Conservation (phyloP, 768 basidiomycete genomes). For the Suillus subaureus region DNA sequence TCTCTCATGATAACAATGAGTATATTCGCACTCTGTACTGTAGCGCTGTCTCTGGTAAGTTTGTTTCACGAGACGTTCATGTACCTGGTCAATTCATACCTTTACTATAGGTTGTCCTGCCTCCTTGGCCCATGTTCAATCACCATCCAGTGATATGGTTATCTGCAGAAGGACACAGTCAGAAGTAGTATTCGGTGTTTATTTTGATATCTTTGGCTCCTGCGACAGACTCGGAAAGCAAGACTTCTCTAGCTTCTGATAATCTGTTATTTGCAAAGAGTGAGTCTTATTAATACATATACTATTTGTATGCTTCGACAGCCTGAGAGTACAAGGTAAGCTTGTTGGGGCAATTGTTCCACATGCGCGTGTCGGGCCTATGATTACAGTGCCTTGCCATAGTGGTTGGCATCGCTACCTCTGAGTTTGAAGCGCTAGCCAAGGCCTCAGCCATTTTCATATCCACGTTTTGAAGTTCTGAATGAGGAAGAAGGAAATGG, state of each 20-base stretch:
- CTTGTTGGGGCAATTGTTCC: not conserved
- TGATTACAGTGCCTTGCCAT: not conserved
- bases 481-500: not conserved
- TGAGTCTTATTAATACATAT: conserved; percentile 1
- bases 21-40: conserved; percentile 4
- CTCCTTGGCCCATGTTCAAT: conserved; percentile 73
- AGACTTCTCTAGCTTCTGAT: too few relatives aligned
- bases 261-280: not conserved
- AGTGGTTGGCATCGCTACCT: conserved; percentile 4
- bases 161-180: conserved; percentile 31
- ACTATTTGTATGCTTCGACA: conserved; percentile 1
- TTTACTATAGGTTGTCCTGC: conserved; percentile 53
- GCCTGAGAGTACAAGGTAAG: conserved; percentile 13
- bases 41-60: conserved; percentile 8
- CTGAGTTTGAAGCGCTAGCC: not conserved
- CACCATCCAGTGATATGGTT: conserved; percentile 65
- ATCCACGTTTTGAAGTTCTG: not conserved
- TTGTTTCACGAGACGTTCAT: not conserved
- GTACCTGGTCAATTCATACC: not conserved
- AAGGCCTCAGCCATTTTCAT: not conserved
- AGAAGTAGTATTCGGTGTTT: conserved; percentile 17
- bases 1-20: conserved; percentile 29
- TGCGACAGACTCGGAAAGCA: not conserved
- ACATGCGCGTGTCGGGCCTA: too few relatives aligned
- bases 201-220: conserved; percentile 3